Evolutionary conservation across 371 early-diverging fungal genomes (phyloP).

Genomic region (Actinomortierella ambigua): DNA sequence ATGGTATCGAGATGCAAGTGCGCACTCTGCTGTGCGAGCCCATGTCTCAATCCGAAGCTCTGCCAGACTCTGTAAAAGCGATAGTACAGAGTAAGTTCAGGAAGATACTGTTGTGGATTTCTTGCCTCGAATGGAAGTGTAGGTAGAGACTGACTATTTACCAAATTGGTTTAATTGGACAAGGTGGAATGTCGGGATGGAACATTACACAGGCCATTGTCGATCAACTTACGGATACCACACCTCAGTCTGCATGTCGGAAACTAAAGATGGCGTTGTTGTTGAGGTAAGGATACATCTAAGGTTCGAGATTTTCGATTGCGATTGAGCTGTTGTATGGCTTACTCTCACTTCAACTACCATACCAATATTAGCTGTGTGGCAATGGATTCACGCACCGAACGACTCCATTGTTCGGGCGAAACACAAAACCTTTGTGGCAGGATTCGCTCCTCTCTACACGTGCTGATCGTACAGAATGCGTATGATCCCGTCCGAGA

Average conservation of each 20-base stretch:
- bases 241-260: constrained; percentile 11
- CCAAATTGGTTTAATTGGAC: background rate
- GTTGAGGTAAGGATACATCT: constrained; percentile 17
- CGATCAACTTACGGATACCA: constrained; percentile 23
- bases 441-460: too few species aligned
- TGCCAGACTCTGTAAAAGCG: constrained; percentile 1
- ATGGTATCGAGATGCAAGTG: constrained; percentile 26
- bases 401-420: too few species aligned
- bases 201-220: constrained; percentile 35
- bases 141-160: background rate
- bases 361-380: too few species aligned
- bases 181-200: constrained; percentile 31
- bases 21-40: constrained; percentile 15
- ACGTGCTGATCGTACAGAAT: too few species aligned
- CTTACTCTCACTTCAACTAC: background rate
- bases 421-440: too few species aligned
- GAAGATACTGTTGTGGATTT: background rate
- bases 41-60: background rate
- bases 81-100: constrained; percentile 9
- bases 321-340: background rate
- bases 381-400: background rate
- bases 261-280: constrained; percentile 39
- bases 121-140: background rate
- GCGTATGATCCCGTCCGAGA: too few species aligned
- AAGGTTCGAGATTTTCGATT: background rate